Conservation (phyloP, 1,284 basidiomycete genomes). For the Neonothopanus nambi region DNA sequence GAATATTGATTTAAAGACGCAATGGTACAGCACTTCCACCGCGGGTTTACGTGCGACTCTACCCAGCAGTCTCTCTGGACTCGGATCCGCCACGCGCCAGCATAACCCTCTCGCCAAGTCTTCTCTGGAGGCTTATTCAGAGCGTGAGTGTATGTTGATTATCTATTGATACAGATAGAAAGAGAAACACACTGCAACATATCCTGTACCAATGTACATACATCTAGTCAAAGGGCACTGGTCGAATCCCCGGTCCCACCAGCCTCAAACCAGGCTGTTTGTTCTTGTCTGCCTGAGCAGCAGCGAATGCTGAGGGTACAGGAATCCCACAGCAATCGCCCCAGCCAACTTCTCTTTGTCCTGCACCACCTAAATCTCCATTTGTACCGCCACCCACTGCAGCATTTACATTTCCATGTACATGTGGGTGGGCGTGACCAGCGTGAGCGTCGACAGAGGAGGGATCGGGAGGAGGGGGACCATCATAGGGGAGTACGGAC, state of each 20-base stretch:
- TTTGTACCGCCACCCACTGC: neutral
- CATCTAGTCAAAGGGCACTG: constrained; percentile 11
- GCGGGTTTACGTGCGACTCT: no score
- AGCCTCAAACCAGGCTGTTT: constrained; percentile 7
- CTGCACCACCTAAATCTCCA: constrained; percentile 53
- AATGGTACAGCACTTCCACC: no score
- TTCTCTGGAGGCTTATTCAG: no score
- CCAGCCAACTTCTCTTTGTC: constrained; percentile 63
- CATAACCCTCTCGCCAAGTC: no score
- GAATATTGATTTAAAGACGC: no score
- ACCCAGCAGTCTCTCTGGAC: no score
- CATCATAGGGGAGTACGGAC: constrained; percentile 75
- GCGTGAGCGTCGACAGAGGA: constrained; percentile 32
- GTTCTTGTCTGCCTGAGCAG: constrained; percentile 53
- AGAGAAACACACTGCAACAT: no score
- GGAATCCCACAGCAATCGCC: constrained; percentile 96
- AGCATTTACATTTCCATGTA: constrained; percentile 28
- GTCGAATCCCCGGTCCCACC: constrained; percentile 6
- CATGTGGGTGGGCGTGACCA: constrained; percentile 47
- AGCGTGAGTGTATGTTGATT: no score
- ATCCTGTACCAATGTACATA: no score
- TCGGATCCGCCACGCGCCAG: no score
- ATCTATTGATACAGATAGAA: no score
- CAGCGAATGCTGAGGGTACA: constrained; percentile 81
- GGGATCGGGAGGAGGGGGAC: constrained; percentile 46